Base-by-base conservation (phyloP, 441 rosid species). In the Eutrema salsugineum region DNA sequence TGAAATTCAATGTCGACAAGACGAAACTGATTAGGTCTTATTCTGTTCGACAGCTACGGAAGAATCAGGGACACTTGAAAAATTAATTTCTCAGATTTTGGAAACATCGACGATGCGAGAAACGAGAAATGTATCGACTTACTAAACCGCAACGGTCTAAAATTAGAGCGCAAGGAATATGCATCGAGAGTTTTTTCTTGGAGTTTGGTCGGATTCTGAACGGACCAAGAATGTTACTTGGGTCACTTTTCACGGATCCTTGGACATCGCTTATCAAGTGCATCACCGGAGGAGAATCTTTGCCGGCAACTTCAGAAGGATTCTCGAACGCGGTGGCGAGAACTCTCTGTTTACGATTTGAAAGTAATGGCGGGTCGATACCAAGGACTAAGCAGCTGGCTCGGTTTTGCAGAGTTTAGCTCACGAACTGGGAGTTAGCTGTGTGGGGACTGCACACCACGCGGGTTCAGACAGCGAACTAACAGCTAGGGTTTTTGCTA, bases 11-110 rank as follows among this genome's bases (percentile, higher is more conserved):
- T 11, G 64, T 72, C 2, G 48, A 32, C 7, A 15, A 3, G 1
- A 72, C 76, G 8, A 63, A 72, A 35, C 32, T 63, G 12, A 63
- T 55, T 72, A 27, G 71, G 77, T 1, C 6, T 72, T 4, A 72
- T 64, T 10, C 3, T 72, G 40, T 72, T 63, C 38, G 49, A 72
- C 20, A 0, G 0, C 0, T 1, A 43, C 0, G 39, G 70, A 43
- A 63, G 22, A 11, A 22, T 63, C 3, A 63, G 49, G 0, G 40
- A 48, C 0, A 22, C 33, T 1, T 72, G 77, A 71, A 64, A 72
- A 2, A 7, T 72, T 0, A 72, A 72, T 3, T 72, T 72, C 40
- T 16, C 56, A 1, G 70, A 61, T 44, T 72, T 72, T 2, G 1
- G 5, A 3, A 57, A 63, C 1, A 6, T 0, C 0, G 5, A 32